phyloP scores from a whole-genome alignment of 371 early-diverging fungal species.

The Capillidium heterosporum region DNA sequence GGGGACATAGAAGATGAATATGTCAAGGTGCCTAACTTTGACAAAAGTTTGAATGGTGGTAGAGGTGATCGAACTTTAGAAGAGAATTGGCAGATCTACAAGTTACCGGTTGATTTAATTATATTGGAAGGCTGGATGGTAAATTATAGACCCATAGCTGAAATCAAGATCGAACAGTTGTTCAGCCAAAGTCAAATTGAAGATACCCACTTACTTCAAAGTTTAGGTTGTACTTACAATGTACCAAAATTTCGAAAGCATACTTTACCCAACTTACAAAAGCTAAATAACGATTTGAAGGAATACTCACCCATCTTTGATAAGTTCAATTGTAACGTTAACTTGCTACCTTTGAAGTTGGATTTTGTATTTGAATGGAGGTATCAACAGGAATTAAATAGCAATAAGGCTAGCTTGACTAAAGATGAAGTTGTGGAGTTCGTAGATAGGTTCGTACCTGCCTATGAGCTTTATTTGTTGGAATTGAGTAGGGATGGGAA shows the following conservation, averaged over 20 bases:
- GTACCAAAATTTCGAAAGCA: slow-evolving; percentile 3
- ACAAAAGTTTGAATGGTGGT: slow-evolving; percentile 56
- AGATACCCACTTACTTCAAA: no score
- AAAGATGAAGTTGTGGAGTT: slow-evolving; percentile 55
- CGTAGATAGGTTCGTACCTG: slow-evolving; percentile 81
- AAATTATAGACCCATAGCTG: slow-evolving; percentile 75
- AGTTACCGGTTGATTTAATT: slow-evolving; percentile 50
- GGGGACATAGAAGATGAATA: slow-evolving; percentile 6
- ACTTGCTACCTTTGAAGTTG: slow-evolving; percentile 34
- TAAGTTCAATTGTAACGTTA: slow-evolving; percentile 56
- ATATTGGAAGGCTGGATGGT: slow-evolving; percentile 90
- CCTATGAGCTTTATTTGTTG: slow-evolving; percentile 60
- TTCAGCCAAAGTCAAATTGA: slow-evolving; percentile 7
- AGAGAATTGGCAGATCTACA: slow-evolving; percentile 29
- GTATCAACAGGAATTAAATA: slow-evolving; percentile 61
- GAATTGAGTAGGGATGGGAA: no score
- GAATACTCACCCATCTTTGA: slow-evolving; percentile 34
- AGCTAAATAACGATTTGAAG: slow-evolving; percentile 29
- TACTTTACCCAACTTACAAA: slow-evolving; percentile 20
- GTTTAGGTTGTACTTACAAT: slow-evolving; percentile 6
- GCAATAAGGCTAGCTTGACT: slow-evolving; percentile 30
- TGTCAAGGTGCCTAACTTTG: slow-evolving; percentile 52
- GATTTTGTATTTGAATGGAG: slow-evolving; percentile 67
- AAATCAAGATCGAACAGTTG: slow-evolving; percentile 15
- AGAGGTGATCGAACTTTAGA: slow-evolving; percentile 54